Evolutionary conservation across 495 filamentous ascomycete species (phyloP).

Genomic region (Hypoxylon fuscum): DNA sequence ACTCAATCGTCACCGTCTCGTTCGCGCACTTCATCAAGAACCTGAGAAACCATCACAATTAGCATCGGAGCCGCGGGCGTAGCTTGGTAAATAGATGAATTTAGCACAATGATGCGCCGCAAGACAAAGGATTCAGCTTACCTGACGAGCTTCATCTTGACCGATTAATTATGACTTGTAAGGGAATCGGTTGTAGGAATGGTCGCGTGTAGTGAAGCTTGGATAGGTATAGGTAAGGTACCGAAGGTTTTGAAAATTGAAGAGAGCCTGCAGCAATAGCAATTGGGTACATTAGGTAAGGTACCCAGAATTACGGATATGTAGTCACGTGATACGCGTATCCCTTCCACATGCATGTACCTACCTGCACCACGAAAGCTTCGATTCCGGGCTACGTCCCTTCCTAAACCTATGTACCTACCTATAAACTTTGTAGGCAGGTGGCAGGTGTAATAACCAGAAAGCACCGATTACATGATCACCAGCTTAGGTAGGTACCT

Average conservation of each 20-base stretch:
- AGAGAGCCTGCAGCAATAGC: too few species aligned
- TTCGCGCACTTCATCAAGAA: constrained; percentile 99
- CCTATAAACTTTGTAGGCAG: too few species aligned
- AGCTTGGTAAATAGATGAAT: constrained; percentile 44
- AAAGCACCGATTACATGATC: too few species aligned
- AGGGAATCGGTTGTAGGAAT: background rate
- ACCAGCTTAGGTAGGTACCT: constrained; percentile 12
- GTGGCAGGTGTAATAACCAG: too few species aligned
- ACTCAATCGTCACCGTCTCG: constrained; percentile 95
- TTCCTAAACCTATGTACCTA: too few species aligned
- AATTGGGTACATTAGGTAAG: background rate
- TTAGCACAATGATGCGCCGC: constrained; percentile 42
- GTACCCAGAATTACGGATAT: background rate
- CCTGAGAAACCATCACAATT: constrained; percentile 61
- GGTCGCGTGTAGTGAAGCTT: constrained; percentile 32
- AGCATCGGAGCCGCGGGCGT: constrained; percentile 47
- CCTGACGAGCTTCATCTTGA: constrained; percentile 98
- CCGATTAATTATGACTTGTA: constrained; percentile 22
- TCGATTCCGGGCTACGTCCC: too few species aligned
- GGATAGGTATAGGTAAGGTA: constrained; percentile 14
- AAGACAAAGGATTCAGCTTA: constrained; percentile 58
- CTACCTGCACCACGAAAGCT: too few species aligned
- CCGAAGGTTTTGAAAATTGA: constrained; percentile 31
- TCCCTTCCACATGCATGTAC: background rate
- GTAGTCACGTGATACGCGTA: constrained; percentile 20